A percentile compares a stretch with the other conserved stretches of the same genome.
phyloP scores from a whole-genome alignment of 2,329 filamentous ascomycete species.

The Fusarium zealandicum region DNA sequence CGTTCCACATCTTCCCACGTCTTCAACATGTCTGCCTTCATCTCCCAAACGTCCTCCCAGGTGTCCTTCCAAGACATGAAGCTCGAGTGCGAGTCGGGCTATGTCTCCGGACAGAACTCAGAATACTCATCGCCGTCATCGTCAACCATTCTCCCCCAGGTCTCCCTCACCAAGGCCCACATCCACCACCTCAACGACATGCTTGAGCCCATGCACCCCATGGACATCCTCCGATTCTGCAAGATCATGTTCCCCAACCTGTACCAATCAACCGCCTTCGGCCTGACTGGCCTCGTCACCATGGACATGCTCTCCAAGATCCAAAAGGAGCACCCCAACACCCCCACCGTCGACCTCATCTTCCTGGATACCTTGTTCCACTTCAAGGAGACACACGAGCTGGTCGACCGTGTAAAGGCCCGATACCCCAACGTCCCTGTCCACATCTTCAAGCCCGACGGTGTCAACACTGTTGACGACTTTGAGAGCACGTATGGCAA shows the following conservation, averaged over 20 bases:
- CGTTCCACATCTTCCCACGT: constrained; percentile 9
- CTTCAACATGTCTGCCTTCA: constrained; percentile 48
- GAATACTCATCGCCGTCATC: constrained; percentile 49
- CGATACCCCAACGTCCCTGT: constrained; percentile 81
- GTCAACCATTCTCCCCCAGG: constrained; percentile 65
- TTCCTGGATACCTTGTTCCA: constrained; percentile 88
- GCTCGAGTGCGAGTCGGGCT: constrained; percentile 77
- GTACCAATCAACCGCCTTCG: constrained; percentile 86
- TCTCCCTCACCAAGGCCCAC: constrained; percentile 87
- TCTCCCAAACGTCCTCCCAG: constrained; percentile 51
- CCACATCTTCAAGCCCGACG: constrained; percentile 89
- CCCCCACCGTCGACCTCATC: constrained; percentile 69
- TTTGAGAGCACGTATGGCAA: constrained; percentile 85
- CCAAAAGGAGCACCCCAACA: constrained; percentile 66
- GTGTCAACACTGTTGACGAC: constrained; percentile 73
- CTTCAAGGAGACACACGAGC: constrained; percentile 77
- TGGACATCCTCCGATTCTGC: constrained; percentile 93
- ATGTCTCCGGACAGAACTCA: constrained; percentile 65
- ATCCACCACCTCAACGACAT: constrained; percentile 90
- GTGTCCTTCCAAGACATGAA: constrained; percentile 51
- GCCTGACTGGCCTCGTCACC: constrained; percentile 80
- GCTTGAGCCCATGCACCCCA: constrained; percentile 83
- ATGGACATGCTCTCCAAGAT: constrained; percentile 87
- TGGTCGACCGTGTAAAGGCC: constrained; percentile 76
- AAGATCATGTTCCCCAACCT: constrained; percentile 88